phyloP scores from a whole-genome alignment of 768 basidiomycete species.

The Hortiboletus campestris region DNA sequence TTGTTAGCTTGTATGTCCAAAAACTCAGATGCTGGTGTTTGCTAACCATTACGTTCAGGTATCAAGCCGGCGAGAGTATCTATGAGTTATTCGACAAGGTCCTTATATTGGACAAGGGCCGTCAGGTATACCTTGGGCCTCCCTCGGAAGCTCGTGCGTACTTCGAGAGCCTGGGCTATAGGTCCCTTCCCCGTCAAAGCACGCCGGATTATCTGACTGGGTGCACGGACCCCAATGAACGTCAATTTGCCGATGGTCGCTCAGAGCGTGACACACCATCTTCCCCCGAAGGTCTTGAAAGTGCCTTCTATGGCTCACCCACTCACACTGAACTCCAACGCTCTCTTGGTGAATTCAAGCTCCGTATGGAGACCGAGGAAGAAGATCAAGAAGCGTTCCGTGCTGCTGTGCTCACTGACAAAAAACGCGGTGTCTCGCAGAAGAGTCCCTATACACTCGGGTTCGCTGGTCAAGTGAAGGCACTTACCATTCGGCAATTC shows the following conservation, averaged over 20 bases:
- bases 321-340: slow-evolving; percentile 43
- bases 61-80: slow-evolving; percentile 81
- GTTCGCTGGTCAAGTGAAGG: slow-evolving; percentile 69
- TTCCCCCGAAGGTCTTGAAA: slow-evolving; percentile 65
- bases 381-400: slow-evolving; percentile 76
- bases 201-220: slow-evolving; percentile 85
- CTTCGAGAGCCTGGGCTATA: slow-evolving; percentile 74
- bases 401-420: slow-evolving; percentile 69
- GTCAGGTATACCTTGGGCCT: slow-evolving; percentile 79
- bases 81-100: slow-evolving; percentile 86
- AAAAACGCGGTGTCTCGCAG: slow-evolving; percentile 73
- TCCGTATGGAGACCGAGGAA: slow-evolving; percentile 55
- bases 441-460: slow-evolving; percentile 83
- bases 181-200: slow-evolving; percentile 74
- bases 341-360: slow-evolving; percentile 55
- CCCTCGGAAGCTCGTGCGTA: slow-evolving; percentile 71
- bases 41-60: slow-evolving; percentile 35
- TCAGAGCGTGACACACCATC: slow-evolving; percentile 56
- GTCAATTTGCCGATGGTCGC: slow-evolving; percentile 66
- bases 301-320: slow-evolving; percentile 53
- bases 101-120: slow-evolving; percentile 76
- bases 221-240: slow-evolving; percentile 83
- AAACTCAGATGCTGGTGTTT: background rate
- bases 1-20: slow-evolving; percentile 63
- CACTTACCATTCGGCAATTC: slow-evolving; percentile 72